Percentiles rank a stretch among this genome's conserved stretches.
Evolutionary conservation across 2,329 filamentous ascomycete genomes (phyloP).

Genomic region (Clarireedia sp.): DNA sequence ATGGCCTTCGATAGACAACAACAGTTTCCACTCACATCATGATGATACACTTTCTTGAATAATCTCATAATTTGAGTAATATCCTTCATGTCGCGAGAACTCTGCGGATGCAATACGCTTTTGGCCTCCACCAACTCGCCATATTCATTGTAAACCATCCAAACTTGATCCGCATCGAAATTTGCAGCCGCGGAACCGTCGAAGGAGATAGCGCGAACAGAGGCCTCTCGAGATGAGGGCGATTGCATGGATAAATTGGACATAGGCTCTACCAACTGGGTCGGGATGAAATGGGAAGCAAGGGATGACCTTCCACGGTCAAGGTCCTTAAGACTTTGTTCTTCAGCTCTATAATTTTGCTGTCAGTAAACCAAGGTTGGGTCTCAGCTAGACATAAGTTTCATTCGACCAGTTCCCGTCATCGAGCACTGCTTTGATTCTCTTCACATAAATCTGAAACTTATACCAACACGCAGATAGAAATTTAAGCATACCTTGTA

Average conservation of each 20-base stretch:
- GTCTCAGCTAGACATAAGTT: no score
- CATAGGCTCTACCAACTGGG: neutral
- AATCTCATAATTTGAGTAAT: slow-evolving; percentile 20
- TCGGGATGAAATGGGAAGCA: neutral
- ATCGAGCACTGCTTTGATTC: no score
- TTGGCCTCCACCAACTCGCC: slow-evolving; percentile 23
- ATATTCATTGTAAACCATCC: slow-evolving; percentile 27
- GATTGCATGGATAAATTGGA: neutral
- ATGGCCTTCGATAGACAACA: neutral
- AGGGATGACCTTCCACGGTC: neutral
- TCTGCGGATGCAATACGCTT: slow-evolving; percentile 5
- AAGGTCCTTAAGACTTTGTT: no score
- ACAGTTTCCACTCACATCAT: slow-evolving; percentile 18
- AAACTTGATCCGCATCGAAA: slow-evolving; percentile 9
- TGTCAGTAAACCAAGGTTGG: neutral
- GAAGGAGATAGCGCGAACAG: neutral
- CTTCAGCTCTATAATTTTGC: no score
- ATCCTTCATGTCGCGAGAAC: slow-evolving; percentile 15
- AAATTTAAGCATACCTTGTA: no score
- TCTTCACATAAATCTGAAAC: neutral
- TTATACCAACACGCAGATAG: no score
- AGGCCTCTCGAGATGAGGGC: neutral
- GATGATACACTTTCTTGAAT: slow-evolving; percentile 24
- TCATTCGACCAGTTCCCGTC: no score
- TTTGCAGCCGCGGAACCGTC: neutral